Conservation (phyloP, 208 protist species). For the Naegleria lovaniensis region DNA sequence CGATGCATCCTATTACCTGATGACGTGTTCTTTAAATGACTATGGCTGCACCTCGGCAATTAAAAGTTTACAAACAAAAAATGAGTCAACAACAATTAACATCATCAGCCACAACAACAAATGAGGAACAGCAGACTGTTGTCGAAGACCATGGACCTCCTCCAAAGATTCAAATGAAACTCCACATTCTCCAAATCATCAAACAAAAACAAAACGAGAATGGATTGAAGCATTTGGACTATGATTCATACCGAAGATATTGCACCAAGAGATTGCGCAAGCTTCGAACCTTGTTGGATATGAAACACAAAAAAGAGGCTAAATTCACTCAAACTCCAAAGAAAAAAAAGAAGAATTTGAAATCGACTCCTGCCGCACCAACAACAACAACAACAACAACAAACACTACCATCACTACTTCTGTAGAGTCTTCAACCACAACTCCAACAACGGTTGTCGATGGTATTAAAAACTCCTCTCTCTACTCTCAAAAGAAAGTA, state of each 20-base stretch:
- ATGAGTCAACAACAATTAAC: not conserved
- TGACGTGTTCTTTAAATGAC: too few species aligned
- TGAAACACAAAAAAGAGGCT: not conserved
- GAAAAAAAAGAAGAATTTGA: not conserved
- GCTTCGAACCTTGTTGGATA: not conserved
- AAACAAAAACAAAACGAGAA: not conserved
- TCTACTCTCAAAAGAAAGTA: not conserved
- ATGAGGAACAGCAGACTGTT: not conserved
- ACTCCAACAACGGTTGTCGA: not conserved
- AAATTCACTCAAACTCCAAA: not conserved
- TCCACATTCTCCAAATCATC: not conserved
- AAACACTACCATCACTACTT: not conserved
- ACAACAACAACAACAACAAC: not conserved
- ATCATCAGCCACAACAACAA: not conserved
- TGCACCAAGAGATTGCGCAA: not conserved
- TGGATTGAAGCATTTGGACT: not conserved
- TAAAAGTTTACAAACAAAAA: too few species aligned
- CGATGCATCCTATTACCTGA: too few species aligned
- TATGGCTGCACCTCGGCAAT: too few species aligned
- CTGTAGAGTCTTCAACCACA: not conserved
- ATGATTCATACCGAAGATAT: not conserved
- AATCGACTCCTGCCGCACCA: too few species aligned
- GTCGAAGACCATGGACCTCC: not conserved
- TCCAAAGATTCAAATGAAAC: not conserved
- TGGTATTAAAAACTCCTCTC: not conserved